A percentile compares a stretch with the other conserved stretches of the same genome.
phyloP scores from a whole-genome alignment of 164 flowering plant species.

The Umbellularia californica region DNA sequence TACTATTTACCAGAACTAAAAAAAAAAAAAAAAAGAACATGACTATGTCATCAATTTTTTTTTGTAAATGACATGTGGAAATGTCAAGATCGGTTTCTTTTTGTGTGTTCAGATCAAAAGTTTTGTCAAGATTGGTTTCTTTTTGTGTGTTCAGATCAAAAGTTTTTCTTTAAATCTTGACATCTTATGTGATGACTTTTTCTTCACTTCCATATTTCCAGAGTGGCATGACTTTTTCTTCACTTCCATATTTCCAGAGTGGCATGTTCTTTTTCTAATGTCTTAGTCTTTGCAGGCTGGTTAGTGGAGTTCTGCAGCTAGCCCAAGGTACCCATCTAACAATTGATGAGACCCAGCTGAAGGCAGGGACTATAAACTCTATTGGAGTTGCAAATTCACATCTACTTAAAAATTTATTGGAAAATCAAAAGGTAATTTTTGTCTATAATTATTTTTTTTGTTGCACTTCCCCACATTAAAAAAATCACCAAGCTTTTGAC shows the following conservation, averaged over 20 bases:
- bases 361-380: conserved; percentile 69
- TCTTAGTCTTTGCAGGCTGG: conserved; percentile 39
- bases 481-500: too few relatives aligned
- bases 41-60: too few relatives aligned
- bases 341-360: conserved; percentile 74
- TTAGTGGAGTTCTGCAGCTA: conserved; percentile 72
- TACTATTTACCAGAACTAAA: too few relatives aligned
- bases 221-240: neutral
- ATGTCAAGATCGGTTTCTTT: too few relatives aligned
- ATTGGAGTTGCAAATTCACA: conserved; percentile 66
- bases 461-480: too few relatives aligned
- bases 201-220: neutral
- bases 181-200: neutral
- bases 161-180: too few relatives aligned
- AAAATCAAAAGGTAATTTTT: conserved; percentile 66
- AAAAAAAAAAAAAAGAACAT: too few relatives aligned
- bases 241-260: neutral
- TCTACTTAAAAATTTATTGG: conserved; percentile 58
- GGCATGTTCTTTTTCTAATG: neutral
- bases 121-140: too few relatives aligned
- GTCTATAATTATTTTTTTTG: too few relatives aligned
- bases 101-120: too few relatives aligned
- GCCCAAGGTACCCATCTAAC: conserved; percentile 82
- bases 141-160: too few relatives aligned
- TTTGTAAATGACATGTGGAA: too few relatives aligned